These are phyloP conservation scores for Penicillium herquei DNA, from an alignment of 495 filamentous ascomycete species.

Conservation along the genomic window DNA sequence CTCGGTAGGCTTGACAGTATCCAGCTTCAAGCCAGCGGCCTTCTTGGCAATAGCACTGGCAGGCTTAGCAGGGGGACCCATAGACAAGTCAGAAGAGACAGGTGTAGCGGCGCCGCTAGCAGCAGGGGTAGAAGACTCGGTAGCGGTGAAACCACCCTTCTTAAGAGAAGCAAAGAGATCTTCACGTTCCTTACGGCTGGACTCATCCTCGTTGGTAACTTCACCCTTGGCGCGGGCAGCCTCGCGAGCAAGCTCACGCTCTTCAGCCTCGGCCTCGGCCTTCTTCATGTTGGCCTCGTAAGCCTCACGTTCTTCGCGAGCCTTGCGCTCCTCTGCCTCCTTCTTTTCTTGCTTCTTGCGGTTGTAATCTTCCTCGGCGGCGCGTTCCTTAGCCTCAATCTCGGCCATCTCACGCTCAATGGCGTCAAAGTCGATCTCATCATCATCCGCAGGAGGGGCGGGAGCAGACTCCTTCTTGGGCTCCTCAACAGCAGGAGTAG, in stretches of 20 bases:
- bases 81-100: slow-evolving; percentile 52
- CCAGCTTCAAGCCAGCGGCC: slow-evolving; percentile 78
- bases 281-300: slow-evolving; percentile 57
- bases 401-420: slow-evolving; percentile 53
- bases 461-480: slow-evolving; percentile 42
- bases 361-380: slow-evolving; percentile 57
- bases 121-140: slow-evolving; percentile 49
- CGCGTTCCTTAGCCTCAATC: slow-evolving; percentile 59
- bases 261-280: slow-evolving; percentile 57
- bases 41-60: slow-evolving; percentile 60
- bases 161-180: slow-evolving; percentile 56
- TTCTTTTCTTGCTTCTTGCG: slow-evolving; percentile 60
- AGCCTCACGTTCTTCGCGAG: slow-evolving; percentile 47
- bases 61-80: slow-evolving; percentile 54
- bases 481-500: slow-evolving; percentile 28
- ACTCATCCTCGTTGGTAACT: slow-evolving; percentile 29
- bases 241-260: slow-evolving; percentile 51
- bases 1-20: slow-evolving; percentile 79
- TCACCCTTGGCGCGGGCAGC: slow-evolving; percentile 42
- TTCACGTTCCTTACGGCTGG: slow-evolving; percentile 40
- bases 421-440: slow-evolving; percentile 52
- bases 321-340: slow-evolving; percentile 61
- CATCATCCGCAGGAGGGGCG: slow-evolving; percentile 40
- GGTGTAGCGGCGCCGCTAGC: slow-evolving; percentile 58
- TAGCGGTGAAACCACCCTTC: slow-evolving; percentile 47